Base-by-base conservation (phyloP, 2,329 filamentous ascomycete species). In the Hypocreales sp. region DNA sequence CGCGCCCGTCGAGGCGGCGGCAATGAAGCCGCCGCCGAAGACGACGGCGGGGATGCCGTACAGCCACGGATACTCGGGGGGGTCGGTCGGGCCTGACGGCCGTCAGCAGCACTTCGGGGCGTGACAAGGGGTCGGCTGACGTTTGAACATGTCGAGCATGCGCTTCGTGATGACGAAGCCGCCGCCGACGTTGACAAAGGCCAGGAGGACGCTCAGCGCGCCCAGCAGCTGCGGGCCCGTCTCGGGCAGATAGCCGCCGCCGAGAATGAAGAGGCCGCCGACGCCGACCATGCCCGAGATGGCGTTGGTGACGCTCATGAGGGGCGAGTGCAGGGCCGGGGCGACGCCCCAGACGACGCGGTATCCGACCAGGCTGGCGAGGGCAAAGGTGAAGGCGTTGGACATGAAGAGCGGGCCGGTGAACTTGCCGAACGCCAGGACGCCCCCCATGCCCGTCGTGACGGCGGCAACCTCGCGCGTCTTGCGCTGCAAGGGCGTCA, bases 231-330 rank as follows among this genome's bases (percentile, higher is more conserved):
- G 82, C 1, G 83, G 83, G 5, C 92, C 61, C 0, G 81, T 92
- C 40, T 75, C 71, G 0, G 81, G 81, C 0, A 82, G 37, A 43
- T 74, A 78, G 15, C 82, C 82, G 17, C 83, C 83, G 9, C 83
- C 84, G 56, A 93, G 77, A 29, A 92, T 75, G 55, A 92, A 93
- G 37, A 92, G 64, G 9, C 84, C 83, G 31, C 83, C 84, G 34
- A 93, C 66, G 31, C 83, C 84, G 17, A 92, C 84, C 78, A 93
- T 82, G 51, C 78, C 82, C 18, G 81, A 90, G 40, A 92, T 92
- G 16, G 84, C 84, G 47, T 93, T 92, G 7, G 84, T 92, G 20
- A 92, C 83, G 39, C 79, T 86, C 84, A 93, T 92, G 5, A 93
- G 58, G 2, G 83, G 84, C 2, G 80, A 87, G 49, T 92, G 84